Conservation (phyloP, 2,329 filamentous ascomycete genomes). For the Penicillium carneum region DNA sequence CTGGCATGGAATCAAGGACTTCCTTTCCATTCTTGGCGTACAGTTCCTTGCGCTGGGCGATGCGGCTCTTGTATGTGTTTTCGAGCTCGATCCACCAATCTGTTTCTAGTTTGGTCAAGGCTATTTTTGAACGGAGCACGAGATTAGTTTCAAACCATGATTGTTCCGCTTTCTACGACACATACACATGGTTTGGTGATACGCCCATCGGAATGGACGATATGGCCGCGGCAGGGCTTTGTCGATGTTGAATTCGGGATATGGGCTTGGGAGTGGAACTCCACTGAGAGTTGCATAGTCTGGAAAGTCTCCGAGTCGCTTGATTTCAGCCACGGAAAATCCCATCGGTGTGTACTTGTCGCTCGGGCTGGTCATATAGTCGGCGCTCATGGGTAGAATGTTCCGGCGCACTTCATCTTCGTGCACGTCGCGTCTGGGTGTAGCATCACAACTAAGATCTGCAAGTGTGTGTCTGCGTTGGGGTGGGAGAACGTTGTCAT, state of each 20-base stretch:
- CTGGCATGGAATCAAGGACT: constrained; percentile 73
- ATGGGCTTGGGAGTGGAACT: constrained; percentile 72
- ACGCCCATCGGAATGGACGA: constrained; percentile 80
- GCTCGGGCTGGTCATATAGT: constrained; percentile 48
- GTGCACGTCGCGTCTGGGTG: constrained; percentile 37
- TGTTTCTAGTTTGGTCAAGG: constrained; percentile 76
- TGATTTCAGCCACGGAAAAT: constrained; percentile 74
- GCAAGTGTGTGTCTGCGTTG: constrained; percentile 58
- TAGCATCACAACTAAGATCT: constrained; percentile 32
- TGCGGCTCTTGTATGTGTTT: constrained; percentile 70
- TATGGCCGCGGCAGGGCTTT: constrained; percentile 77
- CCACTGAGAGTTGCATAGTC: constrained; percentile 78
- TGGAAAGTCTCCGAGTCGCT: constrained; percentile 75
- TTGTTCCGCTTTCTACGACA: constrained; percentile 28
- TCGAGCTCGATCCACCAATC: constrained; percentile 93
- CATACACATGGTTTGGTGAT: constrained; percentile 91
- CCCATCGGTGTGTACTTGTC: constrained; percentile 69
- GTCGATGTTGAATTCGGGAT: constrained; percentile 70
- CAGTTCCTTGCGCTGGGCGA: constrained; percentile 72
- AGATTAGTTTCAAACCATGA: background rate
- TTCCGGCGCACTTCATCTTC: constrained; percentile 46
- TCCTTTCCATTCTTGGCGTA: constrained; percentile 67
- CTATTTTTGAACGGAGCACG: constrained; percentile 52
- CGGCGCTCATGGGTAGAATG: constrained; percentile 51
- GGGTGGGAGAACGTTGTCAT: constrained; percentile 61